phyloP scores from a whole-genome alignment of 306 rosid species.

The Neltuma alba region DNA sequence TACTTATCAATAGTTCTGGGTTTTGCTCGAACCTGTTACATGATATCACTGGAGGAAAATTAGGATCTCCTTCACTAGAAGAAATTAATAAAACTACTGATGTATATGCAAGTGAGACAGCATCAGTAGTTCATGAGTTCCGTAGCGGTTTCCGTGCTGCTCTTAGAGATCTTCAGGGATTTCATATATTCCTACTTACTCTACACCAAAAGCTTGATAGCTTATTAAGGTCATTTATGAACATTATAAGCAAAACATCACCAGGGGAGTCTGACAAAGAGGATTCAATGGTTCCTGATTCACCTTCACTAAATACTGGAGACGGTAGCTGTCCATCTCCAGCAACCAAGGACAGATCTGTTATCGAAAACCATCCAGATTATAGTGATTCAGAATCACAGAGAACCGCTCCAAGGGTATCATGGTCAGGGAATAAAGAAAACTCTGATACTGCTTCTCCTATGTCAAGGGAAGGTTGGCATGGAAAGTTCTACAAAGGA shows the following conservation, averaged over 20 bases:
- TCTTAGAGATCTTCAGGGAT: slow-evolving; percentile 90
- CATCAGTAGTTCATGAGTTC: slow-evolving; percentile 63
- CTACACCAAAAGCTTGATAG: slow-evolving; percentile 86
- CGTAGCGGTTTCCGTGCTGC: slow-evolving; percentile 87
- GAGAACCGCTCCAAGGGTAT: slow-evolving; percentile 64
- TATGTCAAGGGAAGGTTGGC: slow-evolving; percentile 71
- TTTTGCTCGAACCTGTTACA: slow-evolving; percentile 76
- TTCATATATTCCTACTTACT: slow-evolving; percentile 75
- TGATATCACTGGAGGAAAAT: slow-evolving; percentile 83
- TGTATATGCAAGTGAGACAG: slow-evolving; percentile 42
- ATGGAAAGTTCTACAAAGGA: slow-evolving; percentile 71
- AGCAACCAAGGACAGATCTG: slow-evolving; percentile 55
- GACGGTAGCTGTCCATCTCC: slow-evolving; percentile 50
- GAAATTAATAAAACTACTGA: slow-evolving; percentile 45
- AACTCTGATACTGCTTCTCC: slow-evolving; percentile 60
- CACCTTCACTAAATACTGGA: slow-evolving; percentile 50
- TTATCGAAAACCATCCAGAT: slow-evolving; percentile 64
- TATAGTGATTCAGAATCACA: slow-evolving; percentile 65
- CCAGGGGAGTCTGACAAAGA: slow-evolving; percentile 76
- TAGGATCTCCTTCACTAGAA: slow-evolving; percentile 58
- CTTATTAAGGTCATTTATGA: slow-evolving; percentile 66
- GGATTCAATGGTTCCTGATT: slow-evolving; percentile 58
- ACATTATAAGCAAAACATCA: slow-evolving; percentile 60
- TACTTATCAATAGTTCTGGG: slow-evolving; percentile 76
- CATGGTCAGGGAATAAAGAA: slow-evolving; percentile 60